Conservation (phyloP, 129 eudicot genomes). For the Kitagawia praeruptora region DNA sequence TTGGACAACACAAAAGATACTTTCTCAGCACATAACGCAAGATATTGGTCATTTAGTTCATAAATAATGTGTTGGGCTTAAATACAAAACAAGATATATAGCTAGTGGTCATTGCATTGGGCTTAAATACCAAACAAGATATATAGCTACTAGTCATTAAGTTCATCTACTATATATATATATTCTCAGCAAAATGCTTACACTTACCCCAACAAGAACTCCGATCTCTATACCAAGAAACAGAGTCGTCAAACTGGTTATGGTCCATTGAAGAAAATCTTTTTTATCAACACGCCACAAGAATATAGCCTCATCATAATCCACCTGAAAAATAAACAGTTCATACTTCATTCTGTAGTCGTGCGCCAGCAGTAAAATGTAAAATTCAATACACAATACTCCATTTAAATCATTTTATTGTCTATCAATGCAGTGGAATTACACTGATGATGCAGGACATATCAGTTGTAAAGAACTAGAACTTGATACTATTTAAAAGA, state of each 20-base stretch:
- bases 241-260: conserved; percentile 66
- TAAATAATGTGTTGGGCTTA: neutral
- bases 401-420: neutral
- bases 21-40: neutral
- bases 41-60: neutral
- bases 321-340: conserved; percentile 55
- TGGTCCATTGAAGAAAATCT: conserved; percentile 84
- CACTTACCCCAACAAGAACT: conserved; percentile 91
- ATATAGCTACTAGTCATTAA: neutral
- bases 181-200: neutral
- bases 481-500: neutral
- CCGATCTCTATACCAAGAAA: conserved; percentile 95
- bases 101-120: no score
- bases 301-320: conserved; percentile 86
- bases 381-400: neutral
- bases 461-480: neutral
- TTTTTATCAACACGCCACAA: conserved; percentile 91
- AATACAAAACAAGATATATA: neutral
- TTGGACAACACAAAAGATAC: neutral
- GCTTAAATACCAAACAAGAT: neutral
- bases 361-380: conserved; percentile 5
- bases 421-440: neutral
- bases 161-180: neutral
- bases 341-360: neutral
- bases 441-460: neutral